Evolutionary conservation across 208 protist species (phyloP).

Genomic region (Phytomonas francai): DNA sequence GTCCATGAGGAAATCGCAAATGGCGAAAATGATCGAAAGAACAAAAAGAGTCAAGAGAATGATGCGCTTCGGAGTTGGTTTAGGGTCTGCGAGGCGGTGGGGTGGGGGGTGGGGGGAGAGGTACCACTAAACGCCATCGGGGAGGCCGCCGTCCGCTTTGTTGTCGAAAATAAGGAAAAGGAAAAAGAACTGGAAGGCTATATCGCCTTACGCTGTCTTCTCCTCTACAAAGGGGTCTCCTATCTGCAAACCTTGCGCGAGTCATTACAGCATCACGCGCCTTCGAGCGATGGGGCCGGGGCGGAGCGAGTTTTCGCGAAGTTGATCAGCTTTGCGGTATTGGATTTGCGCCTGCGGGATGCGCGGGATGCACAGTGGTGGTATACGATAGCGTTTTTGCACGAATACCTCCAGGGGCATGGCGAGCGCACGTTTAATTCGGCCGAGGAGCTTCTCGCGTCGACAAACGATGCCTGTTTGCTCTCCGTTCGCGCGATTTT

Average conservation of each 20-base stretch:
- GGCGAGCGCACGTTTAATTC: conserved; percentile 19
- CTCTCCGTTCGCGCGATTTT: conserved; percentile 32
- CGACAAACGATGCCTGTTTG: conserved; percentile 21
- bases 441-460: conserved; percentile 18
- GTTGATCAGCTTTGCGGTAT: conserved; percentile 58
- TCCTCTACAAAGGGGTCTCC: conserved; percentile 48
- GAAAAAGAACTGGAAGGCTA: conserved; percentile 26
- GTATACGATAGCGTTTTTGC: conserved; percentile 27
- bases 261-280: conserved; percentile 13
- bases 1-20: no score
- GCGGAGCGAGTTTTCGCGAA: conserved; percentile 51
- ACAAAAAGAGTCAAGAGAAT: no score
- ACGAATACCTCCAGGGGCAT: conserved; percentile 27
- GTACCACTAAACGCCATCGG: no score
- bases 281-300: conserved; percentile 3
- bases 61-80: no score
- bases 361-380: conserved; percentile 40
- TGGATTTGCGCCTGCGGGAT: conserved; percentile 46
- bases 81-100: no score
- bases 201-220: conserved; percentile 40
- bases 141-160: neutral
- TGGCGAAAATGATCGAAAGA: no score
- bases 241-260: conserved; percentile 40
- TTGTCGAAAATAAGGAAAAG: neutral
- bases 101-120: no score